phyloP scores from a whole-genome alignment of 1,284 basidiomycete species.

The Cutaneotrichosporon cyanovorans region DNA sequence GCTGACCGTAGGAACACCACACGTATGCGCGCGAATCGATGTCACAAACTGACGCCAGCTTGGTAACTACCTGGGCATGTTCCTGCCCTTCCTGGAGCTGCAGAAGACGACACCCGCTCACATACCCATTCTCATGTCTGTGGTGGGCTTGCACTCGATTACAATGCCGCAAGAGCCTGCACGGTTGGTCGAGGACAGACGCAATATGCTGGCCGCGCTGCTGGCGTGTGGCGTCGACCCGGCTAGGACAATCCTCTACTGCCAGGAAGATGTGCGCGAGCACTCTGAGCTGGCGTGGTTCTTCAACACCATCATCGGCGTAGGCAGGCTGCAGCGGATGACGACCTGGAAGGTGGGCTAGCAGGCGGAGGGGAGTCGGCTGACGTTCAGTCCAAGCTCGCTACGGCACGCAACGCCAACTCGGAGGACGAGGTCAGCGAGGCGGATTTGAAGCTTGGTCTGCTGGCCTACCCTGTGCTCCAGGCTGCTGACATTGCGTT shows the following conservation, averaged over 20 bases:
- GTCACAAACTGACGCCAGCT: constrained; percentile 52
- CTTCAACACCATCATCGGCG: constrained; percentile 71
- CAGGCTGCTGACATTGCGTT: constrained; percentile 88
- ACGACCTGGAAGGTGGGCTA: constrained; percentile 81
- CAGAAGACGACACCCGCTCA: constrained; percentile 56
- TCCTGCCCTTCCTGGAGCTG: constrained; percentile 47
- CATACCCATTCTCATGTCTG: constrained; percentile 69
- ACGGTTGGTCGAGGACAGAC: constrained; percentile 56
- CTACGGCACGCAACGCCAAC: constrained; percentile 63
- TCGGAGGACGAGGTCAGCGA: constrained; percentile 72
- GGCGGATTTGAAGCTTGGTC: constrained; percentile 68
- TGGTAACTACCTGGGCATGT: constrained; percentile 76
- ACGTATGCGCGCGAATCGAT: constrained; percentile 50
- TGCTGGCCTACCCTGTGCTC: constrained; percentile 86
- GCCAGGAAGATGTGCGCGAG: constrained; percentile 77
- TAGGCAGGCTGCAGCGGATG: constrained; percentile 79
- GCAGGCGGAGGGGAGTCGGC: neutral
- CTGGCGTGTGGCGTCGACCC: constrained; percentile 81
- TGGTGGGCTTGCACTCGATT: constrained; percentile 87
- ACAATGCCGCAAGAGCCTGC: constrained; percentile 78
- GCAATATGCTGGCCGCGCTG: constrained; percentile 73
- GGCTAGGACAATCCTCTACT: constrained; percentile 66
- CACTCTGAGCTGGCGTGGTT: constrained; percentile 91
- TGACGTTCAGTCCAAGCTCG: constrained; percentile 33
- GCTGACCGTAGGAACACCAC: constrained; percentile 64